Base-by-base conservation (phyloP, 2,329 filamentous ascomycete genomes). In the Colletotrichum musicola region DNA sequence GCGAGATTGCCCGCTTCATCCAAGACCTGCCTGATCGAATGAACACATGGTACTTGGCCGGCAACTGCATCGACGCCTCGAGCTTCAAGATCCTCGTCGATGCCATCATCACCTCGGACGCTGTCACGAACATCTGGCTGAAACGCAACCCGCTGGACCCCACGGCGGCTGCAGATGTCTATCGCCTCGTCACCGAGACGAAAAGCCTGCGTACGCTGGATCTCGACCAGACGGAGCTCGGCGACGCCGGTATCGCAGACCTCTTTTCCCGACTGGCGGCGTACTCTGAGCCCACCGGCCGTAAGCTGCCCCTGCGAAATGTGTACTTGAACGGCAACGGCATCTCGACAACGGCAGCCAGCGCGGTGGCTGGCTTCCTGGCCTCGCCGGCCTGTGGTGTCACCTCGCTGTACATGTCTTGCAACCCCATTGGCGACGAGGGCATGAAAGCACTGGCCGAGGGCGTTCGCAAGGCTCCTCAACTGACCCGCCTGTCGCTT, bases 31-130 rank as follows among this genome's bases (percentile, higher is more conserved):
- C 85, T 4, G 74, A 81, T 40, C 79, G 81, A 5, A 86, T 87
- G 73, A 80, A 86, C 62, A 87, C 85, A 38, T 88, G 85, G 85
- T 87, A 87, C 72, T 78, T 88, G 38, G 85, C 85, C 4, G 85
- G 85, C 5, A 87, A 87, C 71, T 86, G 83, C 74, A 85, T 88
- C 69, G 81, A 86, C 57, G 76, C 76, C 2, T 61, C 74, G 3
- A 76, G 79, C 64, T 81, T 87, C 73, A 74, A 73, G 27, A 71
- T 77, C 1, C 77, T 87, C 1, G 83, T 84, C 1, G 76, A 83
- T 63, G 81, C 81, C 57, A 81, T 85, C 80, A 71, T 82, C 14
- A 76, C 75, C 25, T 85, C 83, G 1, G 75, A 77, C 4, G 77
- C 77, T 14, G 76, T 86, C 67, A 85, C 83, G 20, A 85, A 84